Conservation (phyloP, 176 grass and related monocot genomes). For the sorghum (Sorghum bicolor) region DNA sequence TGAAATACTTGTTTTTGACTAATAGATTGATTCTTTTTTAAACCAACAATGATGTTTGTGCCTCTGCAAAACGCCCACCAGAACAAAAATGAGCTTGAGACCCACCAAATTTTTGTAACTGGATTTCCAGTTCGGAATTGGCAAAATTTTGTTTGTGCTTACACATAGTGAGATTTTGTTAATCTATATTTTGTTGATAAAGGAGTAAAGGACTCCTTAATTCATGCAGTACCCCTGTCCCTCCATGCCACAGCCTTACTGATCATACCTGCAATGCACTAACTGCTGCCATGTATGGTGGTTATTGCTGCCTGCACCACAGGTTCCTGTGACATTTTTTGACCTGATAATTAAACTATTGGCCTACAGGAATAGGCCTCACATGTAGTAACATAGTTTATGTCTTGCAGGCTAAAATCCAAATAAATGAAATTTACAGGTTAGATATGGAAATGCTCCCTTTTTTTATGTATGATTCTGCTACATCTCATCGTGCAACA, state of each 20-base stretch:
- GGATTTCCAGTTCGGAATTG: background rate
- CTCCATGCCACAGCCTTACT: background rate
- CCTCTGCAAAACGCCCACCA: background rate
- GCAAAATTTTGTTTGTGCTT: background rate
- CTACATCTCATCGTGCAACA: background rate
- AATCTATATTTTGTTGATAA: slow-evolving; percentile 9
- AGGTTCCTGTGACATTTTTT: background rate
- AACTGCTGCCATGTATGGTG: background rate
- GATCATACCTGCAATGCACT: background rate
- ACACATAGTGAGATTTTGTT: background rate
- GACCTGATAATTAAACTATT: background rate
- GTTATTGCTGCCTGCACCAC: background rate
- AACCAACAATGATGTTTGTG: background rate
- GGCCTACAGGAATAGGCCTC: background rate
- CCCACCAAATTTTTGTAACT: background rate
- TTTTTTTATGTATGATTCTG: background rate
- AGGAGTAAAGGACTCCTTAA: slow-evolving; percentile 17
- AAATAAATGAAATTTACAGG: slow-evolving; percentile 1
- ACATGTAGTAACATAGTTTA: slow-evolving; percentile 22
- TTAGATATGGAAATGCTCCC: slow-evolving; percentile 11
- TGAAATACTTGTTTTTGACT: background rate
- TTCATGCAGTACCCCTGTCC: background rate
- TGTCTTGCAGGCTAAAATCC: slow-evolving; percentile 20
- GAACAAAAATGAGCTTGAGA: background rate
- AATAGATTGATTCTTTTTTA: background rate